Conservation (phyloP, 257 asterid genomes). For the Solanum chiquidenum region DNA sequence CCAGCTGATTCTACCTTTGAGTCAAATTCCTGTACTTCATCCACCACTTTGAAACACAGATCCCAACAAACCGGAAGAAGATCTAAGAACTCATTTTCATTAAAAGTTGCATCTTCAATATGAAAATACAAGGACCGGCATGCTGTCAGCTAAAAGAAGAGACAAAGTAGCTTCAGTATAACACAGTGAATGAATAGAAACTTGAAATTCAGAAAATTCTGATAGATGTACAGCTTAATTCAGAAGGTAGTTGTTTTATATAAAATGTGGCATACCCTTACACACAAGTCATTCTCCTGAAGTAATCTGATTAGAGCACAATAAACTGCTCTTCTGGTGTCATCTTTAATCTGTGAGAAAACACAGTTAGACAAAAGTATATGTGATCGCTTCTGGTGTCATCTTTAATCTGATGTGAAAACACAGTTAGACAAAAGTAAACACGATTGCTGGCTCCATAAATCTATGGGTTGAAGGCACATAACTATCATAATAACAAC, state of each 20-base stretch:
- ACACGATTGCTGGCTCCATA: constrained; percentile 7
- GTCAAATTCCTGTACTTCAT: constrained; percentile 92
- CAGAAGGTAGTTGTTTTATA: neutral
- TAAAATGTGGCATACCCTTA: constrained; percentile 49
- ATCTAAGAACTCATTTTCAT: constrained; percentile 72
- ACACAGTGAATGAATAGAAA: neutral
- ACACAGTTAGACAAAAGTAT: neutral
- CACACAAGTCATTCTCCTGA: constrained; percentile 85
- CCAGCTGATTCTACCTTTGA: constrained; percentile 47
- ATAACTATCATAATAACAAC: neutral
- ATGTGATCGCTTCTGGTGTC: constrained; percentile 47
- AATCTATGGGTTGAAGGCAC: neutral
- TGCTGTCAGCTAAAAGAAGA: constrained; percentile 72
- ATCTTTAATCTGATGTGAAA: constrained; percentile 61
- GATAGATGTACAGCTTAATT: neutral
- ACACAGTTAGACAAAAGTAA: neutral
- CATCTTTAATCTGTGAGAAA: constrained; percentile 66
- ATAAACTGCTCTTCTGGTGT: constrained; percentile 78
- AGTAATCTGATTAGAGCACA: constrained; percentile 87
- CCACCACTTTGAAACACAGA: constrained; percentile 73
- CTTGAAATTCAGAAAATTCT: constrained; percentile 2
- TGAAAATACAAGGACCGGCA: constrained; percentile 85
- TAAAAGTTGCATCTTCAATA: constrained; percentile 88
- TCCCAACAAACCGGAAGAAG: constrained; percentile 90
- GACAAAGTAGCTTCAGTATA: neutral